A percentile compares a stretch with the other conserved stretches of the same genome.
Conservation (phyloP, 2,329 filamentous ascomycete genomes). For the Aulographum hederae region DNA sequence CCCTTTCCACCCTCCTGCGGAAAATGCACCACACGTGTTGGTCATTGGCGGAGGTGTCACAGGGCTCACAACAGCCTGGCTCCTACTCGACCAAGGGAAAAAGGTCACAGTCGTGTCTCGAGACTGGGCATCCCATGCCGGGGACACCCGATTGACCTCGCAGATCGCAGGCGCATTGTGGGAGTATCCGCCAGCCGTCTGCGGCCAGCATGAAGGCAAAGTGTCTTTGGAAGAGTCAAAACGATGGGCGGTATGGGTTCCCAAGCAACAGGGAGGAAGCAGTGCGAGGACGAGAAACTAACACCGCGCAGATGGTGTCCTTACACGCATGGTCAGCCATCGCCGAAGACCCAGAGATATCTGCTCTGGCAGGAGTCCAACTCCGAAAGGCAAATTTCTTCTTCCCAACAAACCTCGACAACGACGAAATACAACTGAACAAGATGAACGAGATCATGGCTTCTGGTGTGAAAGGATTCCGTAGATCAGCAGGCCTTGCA, state of each 20-base stretch:
- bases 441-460: constrained; percentile 24
- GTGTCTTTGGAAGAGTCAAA: constrained; percentile 22
- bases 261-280: no score
- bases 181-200: constrained; percentile 28
- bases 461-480: constrained; percentile 21
- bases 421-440: constrained; percentile 14
- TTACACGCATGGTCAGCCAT: constrained; percentile 24
- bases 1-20: no score
- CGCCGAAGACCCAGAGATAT: constrained; percentile 15
- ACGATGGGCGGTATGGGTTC: constrained; percentile 21
- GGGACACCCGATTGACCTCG: constrained; percentile 22
- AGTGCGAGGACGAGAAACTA: no score
- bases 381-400: constrained; percentile 22
- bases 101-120: constrained; percentile 25
- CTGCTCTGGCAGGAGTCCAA: constrained; percentile 21
- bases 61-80: constrained; percentile 21
- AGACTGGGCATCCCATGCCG: constrained; percentile 19
- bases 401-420: constrained; percentile 17
- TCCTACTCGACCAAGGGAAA: constrained; percentile 25
- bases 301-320: no score
- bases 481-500: constrained; percentile 13
- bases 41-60: constrained; percentile 13
- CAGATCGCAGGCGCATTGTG: constrained; percentile 29
- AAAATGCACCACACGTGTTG: no score
- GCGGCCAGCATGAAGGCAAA: constrained; percentile 23